Evolutionary conservation across 441 rosid species (phyloP).

Genomic region (Arabidopsis lyrata): DNA sequence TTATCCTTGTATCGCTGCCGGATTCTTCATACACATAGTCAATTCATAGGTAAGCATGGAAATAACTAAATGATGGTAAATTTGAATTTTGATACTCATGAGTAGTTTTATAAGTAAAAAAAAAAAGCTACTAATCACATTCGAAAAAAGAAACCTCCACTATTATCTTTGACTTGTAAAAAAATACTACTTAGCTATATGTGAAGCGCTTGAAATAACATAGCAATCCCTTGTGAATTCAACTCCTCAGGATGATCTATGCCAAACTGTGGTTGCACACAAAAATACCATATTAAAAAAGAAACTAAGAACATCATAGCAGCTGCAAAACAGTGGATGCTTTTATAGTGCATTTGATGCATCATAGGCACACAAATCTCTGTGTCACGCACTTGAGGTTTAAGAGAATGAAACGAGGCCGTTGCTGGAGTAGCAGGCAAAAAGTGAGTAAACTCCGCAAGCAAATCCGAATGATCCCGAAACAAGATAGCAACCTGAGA

Average conservation of each 20-base stretch:
- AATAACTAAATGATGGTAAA: neutral
- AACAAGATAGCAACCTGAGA: conserved; percentile 85
- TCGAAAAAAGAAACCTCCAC: neutral
- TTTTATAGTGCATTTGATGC: too few species aligned
- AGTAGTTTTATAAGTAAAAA: neutral
- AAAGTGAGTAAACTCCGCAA: conserved; percentile 79
- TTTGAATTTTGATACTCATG: neutral
- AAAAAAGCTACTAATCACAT: neutral
- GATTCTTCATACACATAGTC: neutral
- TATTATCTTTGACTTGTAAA: neutral
- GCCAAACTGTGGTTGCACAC: neutral
- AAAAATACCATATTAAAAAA: neutral
- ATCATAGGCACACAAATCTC: too few species aligned
- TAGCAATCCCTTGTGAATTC: neutral
- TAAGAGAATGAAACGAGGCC: conserved; percentile 57
- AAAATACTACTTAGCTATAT: neutral
- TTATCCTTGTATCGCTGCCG: neutral
- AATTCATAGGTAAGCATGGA: neutral
- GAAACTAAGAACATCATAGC: neutral
- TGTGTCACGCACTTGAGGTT: conserved; percentile 47
- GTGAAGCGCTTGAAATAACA: conserved; percentile 8
- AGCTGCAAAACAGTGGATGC: neutral
- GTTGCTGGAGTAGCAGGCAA: conserved; percentile 80
- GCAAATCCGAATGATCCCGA: conserved; percentile 85
- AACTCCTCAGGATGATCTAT: conserved; percentile 3